Base-by-base conservation (phyloP, 805 yeast species). In the Wickerhamiella slavikovae region DNA sequence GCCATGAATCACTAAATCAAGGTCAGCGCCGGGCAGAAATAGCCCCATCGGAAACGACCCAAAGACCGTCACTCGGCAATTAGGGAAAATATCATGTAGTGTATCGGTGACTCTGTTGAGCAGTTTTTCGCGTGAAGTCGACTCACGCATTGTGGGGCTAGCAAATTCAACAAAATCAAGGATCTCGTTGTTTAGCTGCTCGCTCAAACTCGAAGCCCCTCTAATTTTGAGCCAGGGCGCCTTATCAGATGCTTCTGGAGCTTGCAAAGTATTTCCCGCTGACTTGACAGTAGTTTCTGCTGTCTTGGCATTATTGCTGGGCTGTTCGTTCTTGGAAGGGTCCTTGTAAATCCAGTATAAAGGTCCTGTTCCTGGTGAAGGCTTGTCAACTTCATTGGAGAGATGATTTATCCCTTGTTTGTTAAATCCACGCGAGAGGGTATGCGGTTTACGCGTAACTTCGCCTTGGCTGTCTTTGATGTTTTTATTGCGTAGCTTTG, bases 31-130 rank as follows among this genome's bases (percentile, higher is more conserved):
- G 0, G 96, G 96, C 12, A 85, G 58, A 45, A 82, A 85, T 36
- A 85, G 55, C 45, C 83, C 94, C 0, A 95, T 83, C 0, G 96
- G 93, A 49, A 68, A 77, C 0, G 95, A 83, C 0, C 98, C 98
- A 57, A 89, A 85, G 5, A 83, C 92, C 37, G 72, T 72, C 4
- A 76, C 66, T 33, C 72, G 75, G 11, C 85, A 70, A 36, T 68
- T 76, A 1, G 71, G 70, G 94, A 95, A 85, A 30, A 72, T 54
- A 2, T 51, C 46, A 4, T 57, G 51, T 3, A 66, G 63, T 1
- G 66, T 60, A 5, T 49, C 45, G 37, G 73, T 67, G 19, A 89
- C 53, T 30, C 66, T 60, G 22, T 57, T 50, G 17, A 85, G 73
- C 2, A 78, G 71, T 4, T 49, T 49, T 39, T 77, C 74, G 45